Conservation (phyloP, 345 rosid genomes). For the Linum usitatissimum region DNA sequence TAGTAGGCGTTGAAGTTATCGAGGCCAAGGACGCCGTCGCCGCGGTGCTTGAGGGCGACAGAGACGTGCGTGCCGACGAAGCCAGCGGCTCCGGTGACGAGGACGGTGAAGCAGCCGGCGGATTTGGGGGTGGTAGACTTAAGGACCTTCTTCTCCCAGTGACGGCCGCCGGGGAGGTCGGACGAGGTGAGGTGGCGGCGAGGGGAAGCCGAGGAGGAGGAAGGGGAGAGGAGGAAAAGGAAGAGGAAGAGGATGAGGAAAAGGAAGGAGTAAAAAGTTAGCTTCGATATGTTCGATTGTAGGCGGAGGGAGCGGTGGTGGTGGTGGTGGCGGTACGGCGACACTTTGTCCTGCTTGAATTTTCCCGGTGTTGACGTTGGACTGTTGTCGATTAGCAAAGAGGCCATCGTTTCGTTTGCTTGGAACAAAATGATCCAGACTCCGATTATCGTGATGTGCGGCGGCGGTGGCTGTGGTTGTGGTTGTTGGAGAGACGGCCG, state of each 20-base stretch:
- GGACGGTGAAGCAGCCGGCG: constrained; percentile 31
- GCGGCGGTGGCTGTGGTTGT: background rate
- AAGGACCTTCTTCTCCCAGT: constrained; percentile 40
- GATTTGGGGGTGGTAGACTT: constrained; percentile 40
- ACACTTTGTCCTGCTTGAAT: constrained; percentile 43
- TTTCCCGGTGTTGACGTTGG: constrained; percentile 59
- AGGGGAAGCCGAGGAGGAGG: constrained; percentile 17
- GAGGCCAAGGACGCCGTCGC: constrained; percentile 65
- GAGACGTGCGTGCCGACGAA: constrained; percentile 65
- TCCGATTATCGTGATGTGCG: background rate
- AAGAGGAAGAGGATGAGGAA: constrained; percentile 39
- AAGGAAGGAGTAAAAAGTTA: constrained; percentile 37
- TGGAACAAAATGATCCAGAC: background rate
- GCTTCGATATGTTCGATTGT: constrained; percentile 36
- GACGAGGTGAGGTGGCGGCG: constrained; percentile 31
- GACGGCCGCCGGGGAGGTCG: constrained; percentile 26
- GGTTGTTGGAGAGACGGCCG: background rate
- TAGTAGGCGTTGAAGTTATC: constrained; percentile 69
- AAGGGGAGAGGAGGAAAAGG: constrained; percentile 21
- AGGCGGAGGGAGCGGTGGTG: constrained; percentile 27
- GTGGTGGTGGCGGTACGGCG: constrained; percentile 19
- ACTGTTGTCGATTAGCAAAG: constrained; percentile 35
- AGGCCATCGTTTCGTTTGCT: background rate
- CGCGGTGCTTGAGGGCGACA: constrained; percentile 43
- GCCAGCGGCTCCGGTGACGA: constrained; percentile 81